Evolutionary conservation across 352 stramenopile genomes (phyloP).

Genomic region (Globisporangium megalacanthum): DNA sequence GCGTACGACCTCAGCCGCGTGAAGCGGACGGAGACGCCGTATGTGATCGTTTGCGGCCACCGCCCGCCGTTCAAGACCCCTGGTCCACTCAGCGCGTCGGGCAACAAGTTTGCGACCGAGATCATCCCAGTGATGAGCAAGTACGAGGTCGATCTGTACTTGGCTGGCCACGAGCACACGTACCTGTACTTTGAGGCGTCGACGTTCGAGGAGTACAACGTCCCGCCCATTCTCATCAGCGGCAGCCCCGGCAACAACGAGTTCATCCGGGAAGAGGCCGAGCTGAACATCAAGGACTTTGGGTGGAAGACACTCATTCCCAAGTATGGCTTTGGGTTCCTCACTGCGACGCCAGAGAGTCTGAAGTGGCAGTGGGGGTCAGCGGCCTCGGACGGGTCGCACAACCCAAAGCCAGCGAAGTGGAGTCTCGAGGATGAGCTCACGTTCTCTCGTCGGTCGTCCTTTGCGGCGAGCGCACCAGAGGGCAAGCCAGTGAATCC

Average conservation of each 20-base stretch:
- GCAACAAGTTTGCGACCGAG: slow-evolving; percentile 58
- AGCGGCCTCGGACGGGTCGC: slow-evolving; percentile 33
- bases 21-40: slow-evolving; percentile 51
- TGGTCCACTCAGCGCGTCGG: slow-evolving; percentile 20
- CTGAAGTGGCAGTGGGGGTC: slow-evolving; percentile 63
- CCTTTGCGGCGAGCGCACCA: slow-evolving; percentile 15
- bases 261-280: slow-evolving; percentile 41
- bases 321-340: slow-evolving; percentile 72
- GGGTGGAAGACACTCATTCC: slow-evolving; percentile 54
- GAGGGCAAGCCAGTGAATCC: slow-evolving; percentile 39
- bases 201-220: slow-evolving; percentile 34
- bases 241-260: slow-evolving; percentile 75
- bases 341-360: slow-evolving; percentile 46
- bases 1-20: slow-evolving; percentile 67
- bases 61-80: slow-evolving; percentile 71
- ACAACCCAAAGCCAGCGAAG: slow-evolving; percentile 34
- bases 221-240: slow-evolving; percentile 71
- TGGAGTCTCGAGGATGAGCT: slow-evolving; percentile 45
- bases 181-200: slow-evolving; percentile 62
- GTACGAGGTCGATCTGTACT: slow-evolving; percentile 69
- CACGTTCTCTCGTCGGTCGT: slow-evolving; percentile 34
- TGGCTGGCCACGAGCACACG: slow-evolving; percentile 67
- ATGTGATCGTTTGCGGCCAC: slow-evolving; percentile 68
- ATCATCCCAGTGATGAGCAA: slow-evolving; percentile 68
- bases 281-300: slow-evolving; percentile 54